These are phyloP conservation scores for Perilla frutescens DNA, from an alignment of 257 asterid species.

Conservation along the genomic window DNA sequence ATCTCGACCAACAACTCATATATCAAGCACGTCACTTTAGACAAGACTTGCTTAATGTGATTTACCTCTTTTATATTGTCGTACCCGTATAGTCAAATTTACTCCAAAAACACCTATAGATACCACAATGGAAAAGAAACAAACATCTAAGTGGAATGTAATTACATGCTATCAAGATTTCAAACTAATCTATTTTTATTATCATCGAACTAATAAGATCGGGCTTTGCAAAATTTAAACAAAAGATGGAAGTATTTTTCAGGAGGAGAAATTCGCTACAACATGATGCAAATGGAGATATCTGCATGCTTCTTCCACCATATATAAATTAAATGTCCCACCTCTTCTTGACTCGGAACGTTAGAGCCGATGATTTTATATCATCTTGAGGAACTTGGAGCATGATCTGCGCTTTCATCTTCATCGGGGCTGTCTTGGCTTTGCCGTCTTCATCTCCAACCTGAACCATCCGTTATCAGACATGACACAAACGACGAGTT, in stretches of 20 bases:
- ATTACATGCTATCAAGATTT: no score
- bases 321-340: constrained; percentile 67
- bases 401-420: constrained; percentile 94
- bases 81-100: no score
- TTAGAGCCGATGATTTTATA: constrained; percentile 64
- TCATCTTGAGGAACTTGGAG: constrained; percentile 96
- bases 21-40: no score
- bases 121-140: no score
- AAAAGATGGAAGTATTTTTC: neutral
- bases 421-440: constrained; percentile 86
- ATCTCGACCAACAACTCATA: no score
- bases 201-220: neutral
- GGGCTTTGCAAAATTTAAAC: neutral
- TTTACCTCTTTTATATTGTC: no score
- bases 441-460: constrained; percentile 83
- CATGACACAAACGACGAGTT: neutral
- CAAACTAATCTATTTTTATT: neutral
- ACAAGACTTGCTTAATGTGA: no score
- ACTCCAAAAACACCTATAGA: no score
- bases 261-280: no score
- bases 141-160: no score
- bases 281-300: no score
- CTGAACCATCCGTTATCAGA: constrained; percentile 37
- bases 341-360: constrained; percentile 94
- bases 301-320: constrained; percentile 6